Conservation (phyloP, 2,329 filamentous ascomycete genomes). For the Alternaria sp. region DNA sequence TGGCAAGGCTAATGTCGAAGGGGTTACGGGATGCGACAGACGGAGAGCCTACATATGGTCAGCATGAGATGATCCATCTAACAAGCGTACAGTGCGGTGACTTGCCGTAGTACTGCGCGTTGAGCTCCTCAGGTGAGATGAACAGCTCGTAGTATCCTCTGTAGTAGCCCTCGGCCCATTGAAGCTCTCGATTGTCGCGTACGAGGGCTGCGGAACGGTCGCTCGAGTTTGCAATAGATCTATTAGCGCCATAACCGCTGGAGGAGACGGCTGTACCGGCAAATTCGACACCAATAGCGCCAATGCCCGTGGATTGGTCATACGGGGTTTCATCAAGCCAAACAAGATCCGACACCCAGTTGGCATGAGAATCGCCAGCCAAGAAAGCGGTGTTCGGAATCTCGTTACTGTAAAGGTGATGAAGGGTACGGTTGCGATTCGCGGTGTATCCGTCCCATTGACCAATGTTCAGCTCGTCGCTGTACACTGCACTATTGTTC, state of each 20-base stretch:
- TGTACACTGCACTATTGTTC: constrained; percentile 35
- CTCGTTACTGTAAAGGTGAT: constrained; percentile 69
- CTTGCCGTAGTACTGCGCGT: constrained; percentile 69
- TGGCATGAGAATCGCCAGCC: constrained; percentile 72
- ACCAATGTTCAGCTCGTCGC: constrained; percentile 58
- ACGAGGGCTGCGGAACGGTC: constrained; percentile 54
- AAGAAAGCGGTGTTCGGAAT: constrained; percentile 77
- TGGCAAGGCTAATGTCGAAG: constrained; percentile 71
- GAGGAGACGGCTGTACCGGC: constrained; percentile 72
- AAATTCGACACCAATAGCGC: constrained; percentile 57
- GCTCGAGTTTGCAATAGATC: constrained; percentile 54
- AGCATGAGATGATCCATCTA: neutral
- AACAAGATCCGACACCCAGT: constrained; percentile 61
- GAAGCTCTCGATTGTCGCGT: constrained; percentile 66
- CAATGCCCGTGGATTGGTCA: constrained; percentile 49
- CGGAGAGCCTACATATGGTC: constrained; percentile 51
- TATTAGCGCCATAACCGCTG: constrained; percentile 53
- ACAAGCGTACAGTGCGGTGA: neutral
- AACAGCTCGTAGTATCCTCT: constrained; percentile 73
- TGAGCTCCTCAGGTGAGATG: constrained; percentile 62
- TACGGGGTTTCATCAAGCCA: constrained; percentile 53
- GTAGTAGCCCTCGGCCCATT: constrained; percentile 77
- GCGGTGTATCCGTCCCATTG: constrained; percentile 70
- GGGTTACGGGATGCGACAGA: constrained; percentile 66
- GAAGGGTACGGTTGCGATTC: constrained; percentile 73